Base-by-base conservation (phyloP, 2,329 filamentous ascomycete genomes). In the Penicillium sp. region DNA sequence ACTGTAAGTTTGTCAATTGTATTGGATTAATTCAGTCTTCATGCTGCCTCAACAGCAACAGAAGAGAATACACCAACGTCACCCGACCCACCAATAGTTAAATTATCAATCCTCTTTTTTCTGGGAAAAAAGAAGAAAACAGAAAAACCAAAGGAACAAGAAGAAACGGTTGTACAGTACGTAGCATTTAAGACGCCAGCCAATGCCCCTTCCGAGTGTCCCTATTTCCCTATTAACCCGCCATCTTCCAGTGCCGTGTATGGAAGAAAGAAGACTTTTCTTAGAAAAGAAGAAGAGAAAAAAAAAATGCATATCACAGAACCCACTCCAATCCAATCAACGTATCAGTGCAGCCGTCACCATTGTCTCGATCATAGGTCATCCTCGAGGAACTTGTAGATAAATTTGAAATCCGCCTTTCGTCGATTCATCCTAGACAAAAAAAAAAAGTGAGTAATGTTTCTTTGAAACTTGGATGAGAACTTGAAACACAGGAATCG, bases 391-490 rank as follows among this genome's bases (percentile, higher is more conserved):
- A 94, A 97, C 76, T 96, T 96, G 81, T 97, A 97, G 59, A 90
- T 89, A 76, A 97, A 97, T 77, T 96, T 95, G 81, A 97, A 97
- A 73, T 97, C 93, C 56, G 91, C 92, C 80, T 97, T 97, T 71
- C 93, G 82, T 64, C 93, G 89, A 75, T 97, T 97, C 93, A 97
- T 97, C 93, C 93, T 97, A 68, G 40, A 59, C 58, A 60, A 58
- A 35, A 60, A 52, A 61, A 33, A 42, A 48, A 26, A 56, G 53
- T 60, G 58, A 52, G 48, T 59, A 45, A 52, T 35, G n/a, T n/a
- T n/a, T n/a, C n/a, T n/a, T n/a, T 38, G n/a, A 20, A 23, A 21
- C 23, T 12, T 5, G 3, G 18, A 9, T 6, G n/a, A 24, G 51
- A 43, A 26, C 26, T 42, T 55, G 45, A 20, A 26, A 59, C 57